Conservation (phyloP, 257 asterid species). For the Ilex asprella region DNA sequence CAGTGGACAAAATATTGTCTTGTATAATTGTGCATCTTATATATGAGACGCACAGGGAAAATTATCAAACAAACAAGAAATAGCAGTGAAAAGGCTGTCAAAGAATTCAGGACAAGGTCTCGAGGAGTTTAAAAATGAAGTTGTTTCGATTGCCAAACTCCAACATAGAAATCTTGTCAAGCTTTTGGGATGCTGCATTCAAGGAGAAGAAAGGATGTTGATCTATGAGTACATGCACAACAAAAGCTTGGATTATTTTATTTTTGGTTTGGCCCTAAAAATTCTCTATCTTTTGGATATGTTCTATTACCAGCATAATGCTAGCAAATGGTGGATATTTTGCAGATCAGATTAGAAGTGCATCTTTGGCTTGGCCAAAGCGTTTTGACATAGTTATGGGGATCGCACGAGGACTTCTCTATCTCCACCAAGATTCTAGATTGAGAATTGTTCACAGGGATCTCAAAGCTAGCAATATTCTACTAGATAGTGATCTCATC, state of each 20-base stretch:
- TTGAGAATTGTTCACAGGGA: slow-evolving; percentile 43
- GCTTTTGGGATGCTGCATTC: slow-evolving; percentile 47
- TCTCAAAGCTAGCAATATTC: slow-evolving; percentile 38
- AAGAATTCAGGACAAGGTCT: slow-evolving; percentile 42
- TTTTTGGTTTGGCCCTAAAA: slow-evolving; percentile 28
- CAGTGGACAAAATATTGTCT: not conserved
- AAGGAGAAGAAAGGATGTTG: slow-evolving; percentile 39
- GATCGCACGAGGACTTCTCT: slow-evolving; percentile 37
- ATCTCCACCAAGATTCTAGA: slow-evolving; percentile 45
- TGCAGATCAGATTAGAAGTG: slow-evolving; percentile 6
- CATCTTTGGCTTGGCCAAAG: slow-evolving; percentile 14
- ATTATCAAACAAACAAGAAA: slow-evolving; percentile 32
- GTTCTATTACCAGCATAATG: not conserved
- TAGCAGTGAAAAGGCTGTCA: slow-evolving; percentile 51
- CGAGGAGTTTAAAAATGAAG: slow-evolving; percentile 49
- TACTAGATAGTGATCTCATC: slow-evolving; percentile 33
- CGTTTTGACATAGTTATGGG: slow-evolving; percentile 30
- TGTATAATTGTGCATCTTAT: not conserved
- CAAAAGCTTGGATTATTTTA: slow-evolving; percentile 39
- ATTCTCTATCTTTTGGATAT: not conserved
- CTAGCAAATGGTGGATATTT: not conserved
- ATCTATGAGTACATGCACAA: slow-evolving; percentile 48
- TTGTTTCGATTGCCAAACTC: slow-evolving; percentile 34
- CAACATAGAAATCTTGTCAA: slow-evolving; percentile 58
- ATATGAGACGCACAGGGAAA: slow-evolving; percentile 24